Percentiles rank a stretch among this genome's conserved stretches.
phyloP scores from a whole-genome alignment of 2,329 filamentous ascomycete genomes.

The Diplodia corticola region DNA sequence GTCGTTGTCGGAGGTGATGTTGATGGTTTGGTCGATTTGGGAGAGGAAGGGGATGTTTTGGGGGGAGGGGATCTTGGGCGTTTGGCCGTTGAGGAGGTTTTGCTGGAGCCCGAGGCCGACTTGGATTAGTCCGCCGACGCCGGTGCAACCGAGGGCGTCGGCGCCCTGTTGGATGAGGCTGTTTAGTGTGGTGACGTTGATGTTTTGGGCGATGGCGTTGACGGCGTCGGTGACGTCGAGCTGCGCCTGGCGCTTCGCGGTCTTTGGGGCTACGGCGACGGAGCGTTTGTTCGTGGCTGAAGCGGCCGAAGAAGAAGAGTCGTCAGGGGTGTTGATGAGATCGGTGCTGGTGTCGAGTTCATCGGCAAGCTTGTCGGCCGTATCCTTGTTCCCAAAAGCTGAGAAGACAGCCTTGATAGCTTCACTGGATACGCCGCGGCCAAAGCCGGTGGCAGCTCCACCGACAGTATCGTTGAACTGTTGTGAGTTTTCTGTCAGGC shows the following conservation, averaged over 20 bases:
- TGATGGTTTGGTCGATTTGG: neutral
- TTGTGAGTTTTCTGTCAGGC: neutral
- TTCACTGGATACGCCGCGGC: conserved; percentile 8
- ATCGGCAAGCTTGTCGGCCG: neutral
- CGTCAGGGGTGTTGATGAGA: neutral
- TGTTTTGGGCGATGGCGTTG: conserved; percentile 3
- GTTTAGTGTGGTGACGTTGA: conserved; percentile 12
- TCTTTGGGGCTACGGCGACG: neutral
- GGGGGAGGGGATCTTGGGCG: neutral
- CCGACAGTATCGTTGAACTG: conserved; percentile 10
- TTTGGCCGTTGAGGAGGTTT: neutral
- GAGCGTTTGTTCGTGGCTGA: neutral
- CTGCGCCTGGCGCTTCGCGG: conserved; percentile 2
- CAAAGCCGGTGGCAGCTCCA: conserved; percentile 12
- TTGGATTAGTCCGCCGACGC: conserved; percentile 13
- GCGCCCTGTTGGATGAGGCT: conserved; percentile 4
- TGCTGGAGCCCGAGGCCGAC: conserved; percentile 1
- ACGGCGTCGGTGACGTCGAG: neutral
- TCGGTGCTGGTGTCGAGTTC: neutral
- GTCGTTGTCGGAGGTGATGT: neutral
- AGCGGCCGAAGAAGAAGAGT: neutral
- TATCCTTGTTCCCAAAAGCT: neutral
- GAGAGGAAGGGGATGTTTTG: neutral
- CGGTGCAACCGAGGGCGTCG: conserved; percentile 10
- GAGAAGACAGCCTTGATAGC: conserved; percentile 2